These are phyloP conservation scores for Ophiorrhiza pumila DNA, from an alignment of 257 asterid species.

Conservation along the genomic window DNA sequence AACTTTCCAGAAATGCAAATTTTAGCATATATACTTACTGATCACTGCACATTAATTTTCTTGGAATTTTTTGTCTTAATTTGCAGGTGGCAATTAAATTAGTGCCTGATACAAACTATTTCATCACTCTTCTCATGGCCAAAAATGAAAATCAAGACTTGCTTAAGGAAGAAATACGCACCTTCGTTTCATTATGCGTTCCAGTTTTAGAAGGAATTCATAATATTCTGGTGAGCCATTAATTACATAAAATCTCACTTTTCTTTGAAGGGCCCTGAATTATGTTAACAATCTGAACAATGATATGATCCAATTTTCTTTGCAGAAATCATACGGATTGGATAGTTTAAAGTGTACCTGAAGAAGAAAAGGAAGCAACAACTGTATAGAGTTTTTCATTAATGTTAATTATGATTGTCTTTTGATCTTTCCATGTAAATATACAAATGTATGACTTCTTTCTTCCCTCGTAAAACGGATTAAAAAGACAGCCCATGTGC, in stretches of 20 bases:
- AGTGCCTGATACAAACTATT: constrained; percentile 54
- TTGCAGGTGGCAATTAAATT: constrained; percentile 70
- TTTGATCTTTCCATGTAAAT: constrained; percentile 16
- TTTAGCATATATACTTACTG: no score
- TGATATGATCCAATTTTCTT: no score
- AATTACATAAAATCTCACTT: background rate
- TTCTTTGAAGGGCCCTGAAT: background rate
- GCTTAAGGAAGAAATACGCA: constrained; percentile 50
- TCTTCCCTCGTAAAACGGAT: background rate
- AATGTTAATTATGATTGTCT: background rate
- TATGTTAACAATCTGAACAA: no score
- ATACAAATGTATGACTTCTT: background rate
- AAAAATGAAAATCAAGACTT: constrained; percentile 43
- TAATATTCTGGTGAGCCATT: constrained; percentile 48
- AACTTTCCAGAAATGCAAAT: background rate
- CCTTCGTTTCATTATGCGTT: constrained; percentile 41
- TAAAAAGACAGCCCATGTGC: background rate
- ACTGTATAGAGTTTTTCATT: constrained; percentile 10
- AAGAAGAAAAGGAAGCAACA: constrained; percentile 16
- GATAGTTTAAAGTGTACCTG: constrained; percentile 60
- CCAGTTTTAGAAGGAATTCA: constrained; percentile 58
- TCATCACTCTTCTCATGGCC: constrained; percentile 49
- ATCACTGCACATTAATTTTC: no score
- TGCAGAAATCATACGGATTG: constrained; percentile 61
- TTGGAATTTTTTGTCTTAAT: no score